Conservation (phyloP, 495 filamentous ascomycete genomes). For the Trichoderma gamsii region DNA sequence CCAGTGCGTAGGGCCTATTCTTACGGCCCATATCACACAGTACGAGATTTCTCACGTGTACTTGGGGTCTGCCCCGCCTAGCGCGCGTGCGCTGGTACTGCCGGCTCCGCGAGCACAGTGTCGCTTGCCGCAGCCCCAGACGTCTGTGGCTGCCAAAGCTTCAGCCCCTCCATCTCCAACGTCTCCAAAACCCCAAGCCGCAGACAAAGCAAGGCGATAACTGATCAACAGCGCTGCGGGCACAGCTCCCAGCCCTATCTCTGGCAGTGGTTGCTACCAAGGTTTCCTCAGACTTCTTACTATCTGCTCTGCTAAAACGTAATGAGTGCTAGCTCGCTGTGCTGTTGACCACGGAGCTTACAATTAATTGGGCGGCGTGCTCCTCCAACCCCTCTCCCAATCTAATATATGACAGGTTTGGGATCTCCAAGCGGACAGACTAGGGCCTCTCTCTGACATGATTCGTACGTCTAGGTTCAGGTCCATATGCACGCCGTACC, state of each 20-base stretch:
- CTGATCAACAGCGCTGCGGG: background rate
- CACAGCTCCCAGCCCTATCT: background rate
- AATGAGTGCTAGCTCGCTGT: background rate
- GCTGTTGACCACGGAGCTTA: background rate
- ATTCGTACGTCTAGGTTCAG: background rate
- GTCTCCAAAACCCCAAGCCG: background rate
- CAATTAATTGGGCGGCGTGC: background rate
- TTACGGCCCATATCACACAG: background rate
- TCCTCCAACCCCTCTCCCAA: background rate
- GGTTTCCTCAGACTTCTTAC: background rate
- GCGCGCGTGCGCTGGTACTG: background rate
- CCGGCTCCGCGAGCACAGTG: background rate
- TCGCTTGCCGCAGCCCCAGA: background rate
- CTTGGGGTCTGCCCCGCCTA: background rate
- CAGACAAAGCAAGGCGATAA: background rate
- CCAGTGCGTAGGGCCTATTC: background rate
- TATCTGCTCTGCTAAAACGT: background rate
- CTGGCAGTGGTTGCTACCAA: background rate
- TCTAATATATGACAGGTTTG: background rate
- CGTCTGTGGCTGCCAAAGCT: constrained; percentile 8
- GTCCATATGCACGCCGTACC: background rate
- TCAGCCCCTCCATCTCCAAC: constrained; percentile 10
- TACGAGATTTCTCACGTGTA: background rate
- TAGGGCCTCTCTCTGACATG: background rate
- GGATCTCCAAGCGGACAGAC: background rate